Base-by-base conservation (phyloP, 768 basidiomycete genomes). In the Sistotremastrum suecicum region DNA sequence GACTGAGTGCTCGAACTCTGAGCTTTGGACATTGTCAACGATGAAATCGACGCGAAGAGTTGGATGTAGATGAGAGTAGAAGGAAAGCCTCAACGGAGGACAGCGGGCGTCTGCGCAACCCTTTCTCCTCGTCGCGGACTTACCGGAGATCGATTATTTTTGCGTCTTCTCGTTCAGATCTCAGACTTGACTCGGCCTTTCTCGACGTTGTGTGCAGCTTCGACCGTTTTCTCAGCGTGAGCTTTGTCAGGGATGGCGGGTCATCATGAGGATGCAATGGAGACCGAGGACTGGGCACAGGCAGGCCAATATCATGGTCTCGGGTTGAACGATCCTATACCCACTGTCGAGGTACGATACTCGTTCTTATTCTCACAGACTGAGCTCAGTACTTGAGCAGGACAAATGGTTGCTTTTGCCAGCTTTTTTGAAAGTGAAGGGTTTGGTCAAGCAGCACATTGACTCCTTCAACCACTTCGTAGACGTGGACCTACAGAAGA, bases 391-490 rank as follows among this genome's bases (percentile, higher is more conserved):
- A 9, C 5, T 30, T 42, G 9, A 33, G 39, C 54, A 95, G 92
- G 95, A 99, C 60, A 99, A 99, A 79, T 99, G 95, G 95, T 76
- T 95, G 12, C 68, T 99, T 7, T 68, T 99, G 2, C 95, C 95
- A 2, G 94, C 92, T 7, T 99, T 98, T 57, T 71, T 99, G 43
- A 85, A 92, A 64, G 88, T 95, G 50, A 99, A 99, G 57, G 95
- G 95, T 48, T 80, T 99, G 9, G 95, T 99, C 50, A 98, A 98
- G 67, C 95, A 98, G 59, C 95, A 99, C 59, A 86, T 97, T 54
- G 95, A 97, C 62, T 95, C 90, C 5, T 98, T 90, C 78, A 97
- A 97, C 67, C 92, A 94, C 63, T 98, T 99, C 58, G 90, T 97
- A 58, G 87, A 97, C 55, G 81, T 85, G 38, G 95, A 98, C 58